phyloP scores from a whole-genome alignment of 306 rosid genomes.

The Boehmeria nivea region DNA sequence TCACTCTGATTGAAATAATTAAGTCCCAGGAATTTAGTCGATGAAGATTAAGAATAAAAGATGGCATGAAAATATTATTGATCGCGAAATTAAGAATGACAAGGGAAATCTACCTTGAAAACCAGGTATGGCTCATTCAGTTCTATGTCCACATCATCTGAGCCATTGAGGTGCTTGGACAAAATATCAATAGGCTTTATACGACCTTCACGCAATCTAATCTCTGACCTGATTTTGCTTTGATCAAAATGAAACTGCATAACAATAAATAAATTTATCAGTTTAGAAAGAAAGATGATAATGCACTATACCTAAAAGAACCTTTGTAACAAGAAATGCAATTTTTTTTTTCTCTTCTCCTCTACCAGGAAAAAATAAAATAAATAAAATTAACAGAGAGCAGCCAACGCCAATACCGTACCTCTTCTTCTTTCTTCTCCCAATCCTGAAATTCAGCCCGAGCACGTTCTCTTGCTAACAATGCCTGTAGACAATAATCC shows the following conservation, averaged over 20 bases:
- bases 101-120: slow-evolving; percentile 60
- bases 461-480: slow-evolving; percentile 93
- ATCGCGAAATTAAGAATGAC: neutral
- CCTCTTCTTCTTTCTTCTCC: slow-evolving; percentile 99
- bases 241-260: slow-evolving; percentile 95
- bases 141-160: slow-evolving; percentile 83
- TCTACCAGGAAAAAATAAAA: too few species aligned
- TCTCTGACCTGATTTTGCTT: slow-evolving; percentile 96
- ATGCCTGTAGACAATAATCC: slow-evolving; percentile 53
- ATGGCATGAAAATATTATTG: neutral
- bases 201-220: slow-evolving; percentile 97
- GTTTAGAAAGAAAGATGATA: slow-evolving; percentile 16
- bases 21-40: too few species aligned
- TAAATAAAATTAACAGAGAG: too few species aligned
- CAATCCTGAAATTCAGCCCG: slow-evolving; percentile 98
- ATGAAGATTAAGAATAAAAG: slow-evolving; percentile 1
- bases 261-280: slow-evolving; percentile 15
- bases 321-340: slow-evolving; percentile 6
- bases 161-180: slow-evolving; percentile 77
- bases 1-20: too few species aligned
- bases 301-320: neutral
- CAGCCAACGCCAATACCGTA: slow-evolving; percentile 16
- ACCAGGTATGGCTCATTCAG: slow-evolving; percentile 91
- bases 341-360: neutral
- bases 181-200: slow-evolving; percentile 84